These are phyloP conservation scores for Sporobolomyces phaffii DNA, from an alignment of 768 basidiomycete genomes.

Conservation along the genomic window DNA sequence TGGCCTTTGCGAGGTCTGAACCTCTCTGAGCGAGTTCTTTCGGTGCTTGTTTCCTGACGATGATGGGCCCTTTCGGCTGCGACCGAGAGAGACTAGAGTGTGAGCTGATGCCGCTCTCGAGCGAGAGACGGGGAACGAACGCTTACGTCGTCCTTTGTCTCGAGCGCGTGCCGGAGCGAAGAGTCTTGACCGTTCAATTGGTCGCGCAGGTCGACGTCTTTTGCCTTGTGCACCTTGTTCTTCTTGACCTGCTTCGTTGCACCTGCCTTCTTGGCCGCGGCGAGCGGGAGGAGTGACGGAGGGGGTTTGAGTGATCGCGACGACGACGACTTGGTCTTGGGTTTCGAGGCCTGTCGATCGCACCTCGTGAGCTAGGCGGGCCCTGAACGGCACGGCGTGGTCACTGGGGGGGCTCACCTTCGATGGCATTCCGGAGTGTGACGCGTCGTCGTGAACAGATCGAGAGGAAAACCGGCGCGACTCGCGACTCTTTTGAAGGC, in stretches of 20 bases:
- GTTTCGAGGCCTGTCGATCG: too few species aligned
- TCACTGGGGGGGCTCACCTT: slow-evolving; percentile 1
- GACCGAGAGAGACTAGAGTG: background rate
- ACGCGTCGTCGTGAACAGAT: background rate
- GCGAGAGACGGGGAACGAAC: too few species aligned
- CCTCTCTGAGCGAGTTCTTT: slow-evolving; percentile 1
- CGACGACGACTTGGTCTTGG: slow-evolving; percentile 1
- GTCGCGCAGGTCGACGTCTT: slow-evolving; percentile 4
- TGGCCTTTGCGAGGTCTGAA: slow-evolving; percentile 3
- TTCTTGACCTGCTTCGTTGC: background rate
- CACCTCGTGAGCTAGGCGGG: too few species aligned
- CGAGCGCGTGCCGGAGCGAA: background rate
- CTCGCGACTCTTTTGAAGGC: too few species aligned
- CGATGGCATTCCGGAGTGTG: background rate
- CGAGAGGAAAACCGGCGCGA: too few species aligned
- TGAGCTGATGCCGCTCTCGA: too few species aligned
- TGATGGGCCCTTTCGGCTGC: slow-evolving; percentile 3
- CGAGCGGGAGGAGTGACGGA: background rate
- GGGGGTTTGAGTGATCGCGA: slow-evolving; percentile 1
- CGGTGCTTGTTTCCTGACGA: slow-evolving; percentile 4
- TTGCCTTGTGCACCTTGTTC: slow-evolving; percentile 4
- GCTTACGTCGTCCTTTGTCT: background rate
- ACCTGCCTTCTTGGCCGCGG: background rate
- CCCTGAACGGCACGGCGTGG: too few species aligned
- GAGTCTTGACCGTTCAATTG: background rate